Conservation (phyloP, 2,329 filamentous ascomycete species). For the Colletotrichum orchidophilum region DNA sequence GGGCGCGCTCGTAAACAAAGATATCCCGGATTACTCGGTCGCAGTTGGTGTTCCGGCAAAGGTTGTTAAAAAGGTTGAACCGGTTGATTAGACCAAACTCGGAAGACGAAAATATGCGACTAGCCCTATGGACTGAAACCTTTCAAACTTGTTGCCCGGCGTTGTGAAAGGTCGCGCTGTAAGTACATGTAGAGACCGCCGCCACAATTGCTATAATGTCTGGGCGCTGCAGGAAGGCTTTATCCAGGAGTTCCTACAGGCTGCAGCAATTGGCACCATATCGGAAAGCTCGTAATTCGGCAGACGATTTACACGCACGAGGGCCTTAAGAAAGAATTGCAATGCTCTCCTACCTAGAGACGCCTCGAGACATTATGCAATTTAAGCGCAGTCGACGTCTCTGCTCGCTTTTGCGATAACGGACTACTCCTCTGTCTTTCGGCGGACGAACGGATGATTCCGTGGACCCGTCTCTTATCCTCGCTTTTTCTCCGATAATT, state of each 20-base stretch:
- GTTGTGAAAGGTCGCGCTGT: not conserved
- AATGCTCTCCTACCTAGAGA: not conserved
- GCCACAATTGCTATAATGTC: not conserved
- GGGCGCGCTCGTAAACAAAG: constrained; percentile 49
- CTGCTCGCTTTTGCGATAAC: not conserved
- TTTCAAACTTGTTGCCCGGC: not conserved
- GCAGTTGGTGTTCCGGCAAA: constrained; percentile 48
- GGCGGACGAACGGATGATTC: not conserved
- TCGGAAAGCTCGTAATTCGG: not conserved
- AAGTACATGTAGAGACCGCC: not conserved
- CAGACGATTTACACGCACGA: too few species aligned
- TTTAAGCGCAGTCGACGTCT: not conserved
- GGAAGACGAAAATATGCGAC: not conserved
- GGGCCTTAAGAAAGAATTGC: not conserved
- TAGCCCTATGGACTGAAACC: not conserved
- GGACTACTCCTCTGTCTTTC: not conserved
- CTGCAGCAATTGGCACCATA: not conserved
- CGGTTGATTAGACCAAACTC: not conserved
- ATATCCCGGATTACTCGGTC: constrained; percentile 47
- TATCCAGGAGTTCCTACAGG: not conserved
- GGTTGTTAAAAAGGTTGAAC: constrained; percentile 39
- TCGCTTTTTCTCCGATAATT: not conserved
- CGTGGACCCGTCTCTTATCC: too few species aligned
- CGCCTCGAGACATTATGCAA: not conserved
- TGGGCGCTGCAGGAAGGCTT: not conserved